phyloP scores from a whole-genome alignment of 805 yeast genomes.

The Suhomyces sp. region DNA sequence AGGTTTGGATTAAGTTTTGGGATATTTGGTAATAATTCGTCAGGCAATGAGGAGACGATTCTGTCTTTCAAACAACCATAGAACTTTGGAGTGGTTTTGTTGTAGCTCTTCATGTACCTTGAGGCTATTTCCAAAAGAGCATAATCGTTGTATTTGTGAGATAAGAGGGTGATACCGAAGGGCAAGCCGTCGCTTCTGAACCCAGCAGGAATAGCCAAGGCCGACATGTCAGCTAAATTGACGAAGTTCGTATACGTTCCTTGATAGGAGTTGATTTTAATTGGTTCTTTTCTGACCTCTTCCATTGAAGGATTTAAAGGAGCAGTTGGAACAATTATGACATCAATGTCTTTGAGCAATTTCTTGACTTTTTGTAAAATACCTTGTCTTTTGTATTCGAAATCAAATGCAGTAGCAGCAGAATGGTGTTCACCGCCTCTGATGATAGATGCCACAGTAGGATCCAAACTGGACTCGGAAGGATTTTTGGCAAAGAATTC shows the following conservation, averaged over 20 bases:
- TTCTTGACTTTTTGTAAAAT: conserved; percentile 63
- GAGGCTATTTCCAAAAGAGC: conserved; percentile 84
- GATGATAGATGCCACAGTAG: conserved; percentile 75
- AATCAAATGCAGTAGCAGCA: conserved; percentile 82
- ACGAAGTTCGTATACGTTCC: conserved; percentile 99
- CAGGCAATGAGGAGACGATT: conserved; percentile 35
- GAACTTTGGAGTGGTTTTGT: conserved; percentile 46
- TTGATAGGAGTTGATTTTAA: conserved; percentile 79
- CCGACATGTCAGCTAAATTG: conserved; percentile 89
- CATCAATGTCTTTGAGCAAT: conserved; percentile 62
- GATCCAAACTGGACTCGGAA: conserved; percentile 70
- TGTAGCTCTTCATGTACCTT: conserved; percentile 53
- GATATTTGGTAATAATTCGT: conserved; percentile 43
- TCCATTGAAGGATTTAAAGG: conserved; percentile 86
- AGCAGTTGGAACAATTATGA: conserved; percentile 86
- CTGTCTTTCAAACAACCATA: conserved; percentile 51
- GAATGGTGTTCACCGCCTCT: conserved; percentile 71
- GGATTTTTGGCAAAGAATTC: conserved; percentile 71
- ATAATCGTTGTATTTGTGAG: conserved; percentile 79
- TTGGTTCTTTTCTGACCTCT: conserved; percentile 73
- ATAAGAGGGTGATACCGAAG: conserved; percentile 82
- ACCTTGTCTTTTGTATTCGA: conserved; percentile 82
- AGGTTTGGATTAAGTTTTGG: conserved; percentile 43
- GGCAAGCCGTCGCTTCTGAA: conserved; percentile 84
- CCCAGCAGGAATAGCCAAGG: conserved; percentile 88